These are phyloP conservation scores for Tolypocladium paradoxum DNA, from an alignment of 2,329 filamentous ascomycete species.

Conservation along the genomic window DNA sequence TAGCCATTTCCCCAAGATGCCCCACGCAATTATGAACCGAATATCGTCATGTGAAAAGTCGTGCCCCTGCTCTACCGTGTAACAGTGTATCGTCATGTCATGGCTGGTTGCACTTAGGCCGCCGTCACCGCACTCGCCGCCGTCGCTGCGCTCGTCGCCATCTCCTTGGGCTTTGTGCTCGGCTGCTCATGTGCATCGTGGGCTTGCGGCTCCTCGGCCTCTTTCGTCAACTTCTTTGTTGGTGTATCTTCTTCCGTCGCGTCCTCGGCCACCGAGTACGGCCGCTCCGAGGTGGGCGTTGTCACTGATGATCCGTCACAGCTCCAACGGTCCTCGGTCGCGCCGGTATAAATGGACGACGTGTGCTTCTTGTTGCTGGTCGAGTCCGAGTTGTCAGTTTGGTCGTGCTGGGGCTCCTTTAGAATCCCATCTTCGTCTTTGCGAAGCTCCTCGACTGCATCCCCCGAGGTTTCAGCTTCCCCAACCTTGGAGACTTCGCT, in stretches of 20 bases:
- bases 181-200: not conserved
- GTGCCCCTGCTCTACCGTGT: conserved; percentile 2
- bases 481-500: not conserved
- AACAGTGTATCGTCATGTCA: conserved; percentile 6
- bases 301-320: conserved; percentile 25
- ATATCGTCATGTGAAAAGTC: conserved; percentile 1
- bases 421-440: not conserved
- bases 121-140: not conserved
- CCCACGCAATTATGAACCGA: not conserved
- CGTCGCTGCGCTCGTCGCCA: not conserved
- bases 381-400: conserved; percentile 17
- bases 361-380: conserved; percentile 21
- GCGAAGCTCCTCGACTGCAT: not conserved
- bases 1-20: not conserved
- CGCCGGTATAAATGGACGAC: conserved; percentile 27
- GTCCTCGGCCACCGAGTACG: conserved; percentile 21
- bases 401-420: conserved; percentile 3
- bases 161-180: not conserved
- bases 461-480: not conserved
- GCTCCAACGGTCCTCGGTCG: conserved; percentile 25
- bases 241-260: conserved; percentile 19
- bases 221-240: conserved; percentile 15
- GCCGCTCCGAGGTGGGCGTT: conserved; percentile 27
- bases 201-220: conserved; percentile 6
- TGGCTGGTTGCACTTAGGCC: conserved; percentile 2